These are phyloP conservation scores for Lactifluus subvellereus DNA, from an alignment of 768 basidiomycete genomes.

Conservation along the genomic window DNA sequence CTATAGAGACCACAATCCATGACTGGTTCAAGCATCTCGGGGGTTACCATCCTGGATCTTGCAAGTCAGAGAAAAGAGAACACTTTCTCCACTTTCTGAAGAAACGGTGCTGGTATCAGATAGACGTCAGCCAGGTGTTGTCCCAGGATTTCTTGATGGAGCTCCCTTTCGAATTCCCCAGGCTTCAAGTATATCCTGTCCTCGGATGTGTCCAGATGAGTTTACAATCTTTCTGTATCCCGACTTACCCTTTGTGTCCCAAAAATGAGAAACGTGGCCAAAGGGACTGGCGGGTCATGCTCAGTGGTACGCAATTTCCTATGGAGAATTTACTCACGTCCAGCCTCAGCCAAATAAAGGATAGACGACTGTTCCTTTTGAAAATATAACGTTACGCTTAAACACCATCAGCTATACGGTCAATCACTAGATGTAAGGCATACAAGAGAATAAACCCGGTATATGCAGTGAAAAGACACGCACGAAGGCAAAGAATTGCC, in stretches of 20 bases:
- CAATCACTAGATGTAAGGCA: background rate
- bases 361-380: slow-evolving; percentile 19
- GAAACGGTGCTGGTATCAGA: background rate
- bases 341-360: slow-evolving; percentile 47
- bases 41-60: background rate
- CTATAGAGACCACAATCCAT: background rate
- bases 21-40: background rate
- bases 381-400: background rate
- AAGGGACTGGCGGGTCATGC: slow-evolving; percentile 37
- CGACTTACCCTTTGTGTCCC: slow-evolving; percentile 42
- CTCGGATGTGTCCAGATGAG: background rate
- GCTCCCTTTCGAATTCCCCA: slow-evolving; percentile 20
- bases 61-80: background rate
- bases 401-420: background rate
- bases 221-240: background rate
- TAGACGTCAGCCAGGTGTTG: background rate
- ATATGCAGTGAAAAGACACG: slow-evolving; percentile 24
- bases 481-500: slow-evolving; percentile 35
- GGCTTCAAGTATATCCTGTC: slow-evolving; percentile 37
- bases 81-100: too few relatives aligned
- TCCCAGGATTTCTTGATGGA: background rate
- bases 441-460: slow-evolving; percentile 15
- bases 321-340: slow-evolving; percentile 34
- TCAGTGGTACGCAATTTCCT: slow-evolving; percentile 10
- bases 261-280: slow-evolving; percentile 44